Evolutionary conservation across 164 flowering plant genomes (phyloP).

Genomic region (Paratinospora sagittata): DNA sequence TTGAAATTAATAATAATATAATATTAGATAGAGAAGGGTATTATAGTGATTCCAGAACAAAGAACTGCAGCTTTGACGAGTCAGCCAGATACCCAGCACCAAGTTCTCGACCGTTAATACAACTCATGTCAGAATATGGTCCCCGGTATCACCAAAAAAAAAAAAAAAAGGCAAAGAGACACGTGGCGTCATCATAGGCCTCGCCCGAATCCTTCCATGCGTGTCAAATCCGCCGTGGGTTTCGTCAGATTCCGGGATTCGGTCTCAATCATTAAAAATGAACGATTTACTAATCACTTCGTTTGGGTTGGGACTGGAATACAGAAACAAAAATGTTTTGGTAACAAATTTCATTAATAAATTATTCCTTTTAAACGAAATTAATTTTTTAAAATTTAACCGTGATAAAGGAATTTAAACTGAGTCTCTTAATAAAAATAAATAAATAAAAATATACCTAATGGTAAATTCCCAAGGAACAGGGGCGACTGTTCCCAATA

Average conservation of each 20-base stretch:
- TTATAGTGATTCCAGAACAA: neutral
- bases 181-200: neutral
- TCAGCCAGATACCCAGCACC: neutral
- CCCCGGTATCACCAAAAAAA: neutral
- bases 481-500: too few species aligned
- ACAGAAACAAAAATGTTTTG: too few species aligned
- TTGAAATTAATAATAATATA: too few species aligned
- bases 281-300: too few species aligned
- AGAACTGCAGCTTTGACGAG: neutral
- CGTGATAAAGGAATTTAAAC: too few species aligned
- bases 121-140: conserved; percentile 1
- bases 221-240: neutral
- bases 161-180: neutral
- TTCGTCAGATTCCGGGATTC: conserved; percentile 3
- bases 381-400: too few species aligned
- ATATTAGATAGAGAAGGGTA: neutral
- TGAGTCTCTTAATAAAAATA: too few species aligned
- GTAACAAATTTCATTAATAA: too few species aligned
- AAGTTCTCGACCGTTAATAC: conserved; percentile 3
- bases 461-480: too few species aligned
- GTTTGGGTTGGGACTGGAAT: too few species aligned
- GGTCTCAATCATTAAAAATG: neutral
- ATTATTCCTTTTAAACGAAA: too few species aligned
- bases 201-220: neutral
- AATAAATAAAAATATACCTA: too few species aligned